Conservation (phyloP, 2,329 filamentous ascomycete genomes). For the Xylariaceae sp. region DNA sequence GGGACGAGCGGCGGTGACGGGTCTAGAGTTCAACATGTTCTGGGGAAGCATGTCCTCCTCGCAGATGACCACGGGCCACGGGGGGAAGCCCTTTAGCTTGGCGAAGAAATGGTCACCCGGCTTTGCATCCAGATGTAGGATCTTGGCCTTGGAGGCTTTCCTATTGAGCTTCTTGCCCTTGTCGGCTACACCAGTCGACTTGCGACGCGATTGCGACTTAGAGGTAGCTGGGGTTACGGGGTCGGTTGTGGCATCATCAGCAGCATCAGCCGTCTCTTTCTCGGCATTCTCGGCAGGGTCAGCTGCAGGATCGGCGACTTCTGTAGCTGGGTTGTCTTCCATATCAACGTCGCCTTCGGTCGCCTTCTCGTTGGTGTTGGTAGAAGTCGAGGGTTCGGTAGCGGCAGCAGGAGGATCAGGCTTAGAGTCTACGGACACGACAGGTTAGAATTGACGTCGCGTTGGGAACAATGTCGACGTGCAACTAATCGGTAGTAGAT, state of each 20-base stretch:
- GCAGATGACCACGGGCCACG: slow-evolving; percentile 93
- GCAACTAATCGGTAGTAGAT: neutral
- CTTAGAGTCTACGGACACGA: slow-evolving; percentile 16
- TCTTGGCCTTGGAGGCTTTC: slow-evolving; percentile 79
- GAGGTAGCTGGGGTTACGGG: slow-evolving; percentile 29
- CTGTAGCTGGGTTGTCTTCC: slow-evolving; percentile 39
- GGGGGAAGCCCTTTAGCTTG: slow-evolving; percentile 91
- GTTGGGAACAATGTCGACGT: neutral
- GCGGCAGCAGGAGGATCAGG: slow-evolving; percentile 17
- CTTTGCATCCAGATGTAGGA: slow-evolving; percentile 78
- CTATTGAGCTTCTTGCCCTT: slow-evolving; percentile 84
- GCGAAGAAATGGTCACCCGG: slow-evolving; percentile 93
- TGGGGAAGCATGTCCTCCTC: slow-evolving; percentile 93
- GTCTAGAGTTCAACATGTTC: slow-evolving; percentile 76
- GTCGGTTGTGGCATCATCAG: slow-evolving; percentile 19
- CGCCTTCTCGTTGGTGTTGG: slow-evolving; percentile 33
- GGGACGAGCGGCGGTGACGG: slow-evolving; percentile 79
- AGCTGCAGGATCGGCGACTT: slow-evolving; percentile 29
- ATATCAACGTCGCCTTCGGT: slow-evolving; percentile 42
- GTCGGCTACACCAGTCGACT: slow-evolving; percentile 72
- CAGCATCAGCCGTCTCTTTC: slow-evolving; percentile 1
- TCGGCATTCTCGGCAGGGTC: slow-evolving; percentile 27
- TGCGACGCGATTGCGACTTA: slow-evolving; percentile 66
- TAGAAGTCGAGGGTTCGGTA: slow-evolving; percentile 34
- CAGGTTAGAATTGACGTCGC: slow-evolving; percentile 12